These are phyloP conservation scores for Olyra latifolia DNA, from an alignment of 176 grass and related monocot genomes.

Conservation along the genomic window DNA sequence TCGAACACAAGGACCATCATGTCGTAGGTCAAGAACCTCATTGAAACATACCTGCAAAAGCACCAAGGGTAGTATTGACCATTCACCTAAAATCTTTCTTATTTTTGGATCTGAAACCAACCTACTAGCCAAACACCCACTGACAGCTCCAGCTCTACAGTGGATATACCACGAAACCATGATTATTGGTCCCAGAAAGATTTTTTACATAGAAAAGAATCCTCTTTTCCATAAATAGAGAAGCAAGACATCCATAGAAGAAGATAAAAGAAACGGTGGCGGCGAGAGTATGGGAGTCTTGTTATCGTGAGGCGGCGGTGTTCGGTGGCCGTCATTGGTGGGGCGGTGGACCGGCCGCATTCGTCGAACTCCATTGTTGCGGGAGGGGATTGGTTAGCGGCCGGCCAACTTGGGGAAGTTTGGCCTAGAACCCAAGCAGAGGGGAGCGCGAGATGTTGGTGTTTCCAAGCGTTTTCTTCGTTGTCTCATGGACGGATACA, in stretches of 20 bases:
- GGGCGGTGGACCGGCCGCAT: neutral
- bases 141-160: no score
- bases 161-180: no score
- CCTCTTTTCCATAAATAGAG: neutral
- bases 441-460: neutral
- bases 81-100: no score
- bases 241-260: neutral
- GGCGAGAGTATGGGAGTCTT: neutral
- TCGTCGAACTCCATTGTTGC: constrained; percentile 15
- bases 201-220: neutral
- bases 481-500: neutral
- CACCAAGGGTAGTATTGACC: no score
- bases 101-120: no score
- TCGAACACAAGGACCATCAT: no score
- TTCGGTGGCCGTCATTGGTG: neutral
- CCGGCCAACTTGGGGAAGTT: neutral
- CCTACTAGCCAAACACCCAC: no score
- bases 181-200: neutral
- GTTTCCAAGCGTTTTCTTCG: neutral
- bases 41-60: no score
- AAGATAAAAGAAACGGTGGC: neutral
- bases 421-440: neutral
- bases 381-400: neutral
- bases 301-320: constrained; percentile 3
- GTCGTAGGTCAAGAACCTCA: no score